Conservation (phyloP, 345 rosid genomes). For the Populus deltoides region DNA sequence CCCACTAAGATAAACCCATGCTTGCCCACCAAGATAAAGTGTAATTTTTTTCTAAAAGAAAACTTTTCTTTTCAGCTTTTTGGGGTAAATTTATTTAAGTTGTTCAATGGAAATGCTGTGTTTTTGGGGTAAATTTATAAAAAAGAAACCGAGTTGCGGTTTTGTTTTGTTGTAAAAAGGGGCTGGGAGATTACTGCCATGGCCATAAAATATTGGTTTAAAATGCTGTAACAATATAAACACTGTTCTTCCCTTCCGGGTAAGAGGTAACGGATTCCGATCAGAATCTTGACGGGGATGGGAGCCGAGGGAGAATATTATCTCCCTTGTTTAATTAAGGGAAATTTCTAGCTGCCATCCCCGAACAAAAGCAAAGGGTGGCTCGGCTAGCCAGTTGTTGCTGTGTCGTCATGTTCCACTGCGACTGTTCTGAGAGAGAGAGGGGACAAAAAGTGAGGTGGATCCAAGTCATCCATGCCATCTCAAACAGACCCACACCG, state of each 20-base stretch:
- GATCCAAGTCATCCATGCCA: constrained; percentile 28
- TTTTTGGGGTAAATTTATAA: too few relatives aligned
- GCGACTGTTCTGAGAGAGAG: neutral
- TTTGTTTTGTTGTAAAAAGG: neutral
- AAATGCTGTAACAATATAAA: neutral
- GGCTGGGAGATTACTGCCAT: neutral
- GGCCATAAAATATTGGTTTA: neutral
- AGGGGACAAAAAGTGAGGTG: constrained; percentile 16
- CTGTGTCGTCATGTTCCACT: neutral
- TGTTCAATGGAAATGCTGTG: too few relatives aligned
- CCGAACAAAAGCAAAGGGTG: neutral
- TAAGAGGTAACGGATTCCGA: neutral
- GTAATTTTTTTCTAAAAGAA: too few relatives aligned
- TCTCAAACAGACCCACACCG: neutral
- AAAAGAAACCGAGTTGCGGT: too few relatives aligned
- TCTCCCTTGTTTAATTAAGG: too few relatives aligned
- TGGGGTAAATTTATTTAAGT: too few relatives aligned
- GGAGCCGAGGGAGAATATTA: neutral
- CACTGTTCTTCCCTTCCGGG: neutral
- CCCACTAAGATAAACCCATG: too few relatives aligned
- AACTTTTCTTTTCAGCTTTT: too few relatives aligned
- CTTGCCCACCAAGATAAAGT: too few relatives aligned
- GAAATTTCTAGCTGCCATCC: too few relatives aligned
- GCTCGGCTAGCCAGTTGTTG: neutral
- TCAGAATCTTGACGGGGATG: neutral